phyloP scores from a whole-genome alignment of 805 yeast genomes.

The Danielozyma ontarioensis region DNA sequence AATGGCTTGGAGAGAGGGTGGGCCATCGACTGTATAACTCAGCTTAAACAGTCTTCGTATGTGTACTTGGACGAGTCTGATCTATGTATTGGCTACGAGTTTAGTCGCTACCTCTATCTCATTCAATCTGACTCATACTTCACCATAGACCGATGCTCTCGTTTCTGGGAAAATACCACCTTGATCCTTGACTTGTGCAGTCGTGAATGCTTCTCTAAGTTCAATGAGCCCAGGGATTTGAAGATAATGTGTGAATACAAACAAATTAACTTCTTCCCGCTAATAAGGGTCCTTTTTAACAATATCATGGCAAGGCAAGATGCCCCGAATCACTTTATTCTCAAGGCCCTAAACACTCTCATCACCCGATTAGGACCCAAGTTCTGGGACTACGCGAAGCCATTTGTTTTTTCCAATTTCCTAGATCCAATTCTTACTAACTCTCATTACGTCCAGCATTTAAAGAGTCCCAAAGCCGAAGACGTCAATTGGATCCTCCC shows the following conservation, averaged over 20 bases:
- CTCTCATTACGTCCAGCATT: conserved; percentile 38
- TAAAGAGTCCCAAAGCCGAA: conserved; percentile 18
- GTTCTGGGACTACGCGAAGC: conserved; percentile 55
- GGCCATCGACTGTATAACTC: conserved; percentile 29
- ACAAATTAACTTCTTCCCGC: conserved; percentile 29
- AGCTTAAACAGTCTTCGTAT: conserved; percentile 2
- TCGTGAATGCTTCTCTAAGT: conserved; percentile 24
- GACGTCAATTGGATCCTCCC: conserved; percentile 45
- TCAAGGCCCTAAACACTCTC: conserved; percentile 47
- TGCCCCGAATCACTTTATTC: conserved; percentile 47
- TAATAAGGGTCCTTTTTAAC: conserved; percentile 40
- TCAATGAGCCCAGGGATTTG: conserved; percentile 25
- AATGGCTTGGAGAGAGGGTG: conserved; percentile 40
- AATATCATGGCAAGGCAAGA: conserved; percentile 48
- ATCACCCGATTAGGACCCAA: conserved; percentile 36
- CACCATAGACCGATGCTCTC: conserved; percentile 32
- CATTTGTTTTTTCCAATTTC: conserved; percentile 50
- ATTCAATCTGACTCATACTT: conserved; percentile 52
- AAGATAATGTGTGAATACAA: conserved; percentile 22
- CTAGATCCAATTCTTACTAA: conserved; percentile 57
- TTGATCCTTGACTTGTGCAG: conserved; percentile 33
- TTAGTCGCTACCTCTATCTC: conserved; percentile 42
- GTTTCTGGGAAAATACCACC: conserved; percentile 44
- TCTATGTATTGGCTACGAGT: conserved; percentile 46
- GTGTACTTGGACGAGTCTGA: conserved; percentile 13